Percentiles rank a stretch among this genome's conserved stretches.
Conservation (phyloP, 768 basidiomycete genomes). For the Leccinum disarticulatum region DNA sequence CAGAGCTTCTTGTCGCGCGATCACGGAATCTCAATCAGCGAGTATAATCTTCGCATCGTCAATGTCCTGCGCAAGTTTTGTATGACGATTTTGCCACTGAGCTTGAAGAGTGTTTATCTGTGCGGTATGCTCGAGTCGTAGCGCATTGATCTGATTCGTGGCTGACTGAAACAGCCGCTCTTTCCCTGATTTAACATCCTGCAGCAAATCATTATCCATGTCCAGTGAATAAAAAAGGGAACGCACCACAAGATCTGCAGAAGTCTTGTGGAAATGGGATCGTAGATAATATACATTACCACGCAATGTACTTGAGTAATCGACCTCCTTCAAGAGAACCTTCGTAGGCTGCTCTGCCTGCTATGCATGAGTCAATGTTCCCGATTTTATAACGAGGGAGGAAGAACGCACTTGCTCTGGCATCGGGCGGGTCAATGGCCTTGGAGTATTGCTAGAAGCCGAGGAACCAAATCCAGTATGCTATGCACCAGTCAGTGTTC, state of each 20-base stretch:
- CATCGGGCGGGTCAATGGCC: background rate
- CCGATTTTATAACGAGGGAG: background rate
- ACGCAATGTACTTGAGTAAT: background rate
- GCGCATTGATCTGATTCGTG: background rate
- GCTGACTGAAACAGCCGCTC: background rate
- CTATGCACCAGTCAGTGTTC: background rate
- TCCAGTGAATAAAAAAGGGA: background rate
- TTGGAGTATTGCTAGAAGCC: background rate
- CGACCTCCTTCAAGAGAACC: background rate
- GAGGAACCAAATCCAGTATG: background rate
- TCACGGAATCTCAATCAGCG: background rate
- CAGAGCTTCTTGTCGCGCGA: background rate
- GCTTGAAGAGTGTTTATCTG: background rate
- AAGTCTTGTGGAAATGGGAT: background rate
- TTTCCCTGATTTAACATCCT: background rate
- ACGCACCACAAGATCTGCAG: background rate
- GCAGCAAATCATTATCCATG: background rate
- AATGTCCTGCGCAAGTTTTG: background rate
- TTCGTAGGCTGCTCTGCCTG: background rate
- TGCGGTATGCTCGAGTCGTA: background rate
- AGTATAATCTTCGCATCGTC: background rate
- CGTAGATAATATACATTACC: background rate
- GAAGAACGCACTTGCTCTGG: background rate
- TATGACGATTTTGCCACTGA: background rate
- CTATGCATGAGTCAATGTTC: background rate